Conservation (phyloP, 768 basidiomycete species). For the Leucocoprinus leucothites region DNA sequence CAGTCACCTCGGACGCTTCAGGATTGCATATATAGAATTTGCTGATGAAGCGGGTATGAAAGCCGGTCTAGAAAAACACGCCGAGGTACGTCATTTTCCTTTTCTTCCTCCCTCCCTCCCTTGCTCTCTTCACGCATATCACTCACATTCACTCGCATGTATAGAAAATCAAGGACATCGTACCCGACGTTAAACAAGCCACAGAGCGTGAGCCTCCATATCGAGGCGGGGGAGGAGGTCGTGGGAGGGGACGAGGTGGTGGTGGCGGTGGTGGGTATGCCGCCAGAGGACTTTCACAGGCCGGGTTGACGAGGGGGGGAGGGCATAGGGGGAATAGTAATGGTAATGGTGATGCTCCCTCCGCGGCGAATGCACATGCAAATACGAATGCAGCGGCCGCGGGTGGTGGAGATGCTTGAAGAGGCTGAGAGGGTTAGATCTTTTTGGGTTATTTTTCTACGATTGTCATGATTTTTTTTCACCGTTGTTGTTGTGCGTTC, state of each 20-base stretch:
- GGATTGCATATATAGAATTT: conserved; percentile 86
- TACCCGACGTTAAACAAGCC: conserved; percentile 70
- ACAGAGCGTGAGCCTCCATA: conserved; percentile 43
- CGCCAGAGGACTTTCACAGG: conserved; percentile 65
- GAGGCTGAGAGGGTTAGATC: not conserved
- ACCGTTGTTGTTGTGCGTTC: too few species aligned
- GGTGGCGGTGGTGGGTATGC: conserved; percentile 57
- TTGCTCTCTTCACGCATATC: too few species aligned
- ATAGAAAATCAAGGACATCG: conserved; percentile 67
- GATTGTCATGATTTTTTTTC: too few species aligned
- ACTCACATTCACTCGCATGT: conserved; percentile 10
- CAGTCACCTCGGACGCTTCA: conserved; percentile 44
- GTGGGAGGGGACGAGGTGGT: conserved; percentile 41
- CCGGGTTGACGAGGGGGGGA: conserved; percentile 53
- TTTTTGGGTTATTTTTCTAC: too few species aligned
- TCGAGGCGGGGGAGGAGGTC: conserved; percentile 28
- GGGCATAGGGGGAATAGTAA: conserved; percentile 7
- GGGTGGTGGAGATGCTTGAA: conserved; percentile 5
- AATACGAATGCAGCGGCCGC: not conserved
- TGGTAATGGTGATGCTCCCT: not conserved
- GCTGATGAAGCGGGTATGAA: conserved; percentile 86
- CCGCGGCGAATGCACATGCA: too few species aligned
- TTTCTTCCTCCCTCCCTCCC: conserved; percentile 1
- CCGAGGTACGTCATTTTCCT: conserved; percentile 46
- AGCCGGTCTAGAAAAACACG: conserved; percentile 70